phyloP scores from a whole-genome alignment of 1,284 basidiomycete genomes.

The Sanghuangporus baumii region DNA sequence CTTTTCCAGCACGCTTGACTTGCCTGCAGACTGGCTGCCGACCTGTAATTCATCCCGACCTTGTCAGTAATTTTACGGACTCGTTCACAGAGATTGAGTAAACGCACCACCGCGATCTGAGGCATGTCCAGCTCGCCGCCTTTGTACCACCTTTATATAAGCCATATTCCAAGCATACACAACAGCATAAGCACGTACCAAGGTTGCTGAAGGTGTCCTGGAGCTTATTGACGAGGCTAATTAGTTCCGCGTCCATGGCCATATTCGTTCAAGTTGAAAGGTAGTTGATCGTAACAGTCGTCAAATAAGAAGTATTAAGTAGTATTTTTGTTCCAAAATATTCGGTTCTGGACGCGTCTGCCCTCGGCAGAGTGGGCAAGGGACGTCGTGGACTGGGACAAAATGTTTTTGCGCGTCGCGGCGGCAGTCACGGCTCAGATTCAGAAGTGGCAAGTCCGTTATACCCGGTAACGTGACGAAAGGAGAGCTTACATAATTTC shows the following conservation, averaged over 20 bases:
- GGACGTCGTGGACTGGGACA: background rate
- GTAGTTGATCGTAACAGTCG: slow-evolving; percentile 5
- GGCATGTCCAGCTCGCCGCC: slow-evolving; percentile 86
- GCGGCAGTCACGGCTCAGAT: background rate
- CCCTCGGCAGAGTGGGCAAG: background rate
- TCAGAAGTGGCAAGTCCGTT: background rate
- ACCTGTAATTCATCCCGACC: slow-evolving; percentile 43
- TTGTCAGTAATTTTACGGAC: background rate
- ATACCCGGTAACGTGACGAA: slow-evolving; percentile 1
- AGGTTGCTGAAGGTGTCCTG: slow-evolving; percentile 85
- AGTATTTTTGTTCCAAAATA: background rate
- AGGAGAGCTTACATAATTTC: background rate
- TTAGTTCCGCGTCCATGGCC: slow-evolving; percentile 89
- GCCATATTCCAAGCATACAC: background rate
- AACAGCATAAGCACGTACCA: slow-evolving; percentile 40
- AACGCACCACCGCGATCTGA: slow-evolving; percentile 68
- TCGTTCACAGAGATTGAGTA: background rate
- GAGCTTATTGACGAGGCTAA: slow-evolving; percentile 92
- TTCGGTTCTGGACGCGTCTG: background rate
- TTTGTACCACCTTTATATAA: slow-evolving; percentile 27
- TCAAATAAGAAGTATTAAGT: background rate
- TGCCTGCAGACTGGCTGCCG: slow-evolving; percentile 81
- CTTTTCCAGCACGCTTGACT: slow-evolving; percentile 85
- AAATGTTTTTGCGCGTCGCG: slow-evolving; percentile 9
- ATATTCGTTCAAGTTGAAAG: background rate